Evolutionary conservation across 768 basidiomycete genomes (phyloP), one percentile per base, ranked within the genome.

Genomic region (Leccinum subgranulosum): DNA sequence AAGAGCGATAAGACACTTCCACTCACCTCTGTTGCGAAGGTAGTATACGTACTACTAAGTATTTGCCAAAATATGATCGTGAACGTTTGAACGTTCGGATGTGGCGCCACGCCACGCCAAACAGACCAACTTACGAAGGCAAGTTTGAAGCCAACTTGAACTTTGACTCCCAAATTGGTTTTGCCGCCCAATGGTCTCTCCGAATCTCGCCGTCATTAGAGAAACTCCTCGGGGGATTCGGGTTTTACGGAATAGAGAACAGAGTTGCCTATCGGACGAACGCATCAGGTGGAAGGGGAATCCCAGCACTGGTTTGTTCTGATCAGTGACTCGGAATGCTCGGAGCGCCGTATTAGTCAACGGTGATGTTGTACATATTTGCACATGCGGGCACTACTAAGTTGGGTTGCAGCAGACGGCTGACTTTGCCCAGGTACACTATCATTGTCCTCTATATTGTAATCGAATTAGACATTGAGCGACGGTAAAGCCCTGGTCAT

Each of bases 91-190:
- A n/a, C n/a, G 10, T 25, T 45, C 23, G 6, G 33, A 25, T 21
- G 12, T 46, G 3, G 12, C 7, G 3, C 10, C 11, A 15, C 23
- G 23, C 23, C 45, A 25, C 45, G 34, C 14, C 19, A 46, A 21
- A 23, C 6, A 34, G n/a, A n/a, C n/a, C 4, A n/a, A 19, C 33
- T 1, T 48, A 19, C 46, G 64, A 47, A 25, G 64, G 51, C 9
- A 23, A 7, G 29, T 55, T 65, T 1, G 49, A 55, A 15, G 43
- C 48, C 45, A 65, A 47, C n/a, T n/a, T n/a, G n/a, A n/a, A n/a
- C n/a, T n/a, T n/a, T 0, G 64, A 65, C 3, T 62, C 54, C 64
- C 64, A 65, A 12, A 65, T 6, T 1, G 60, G 55, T 46, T 55
- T 62, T 5, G 64, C 64, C 2, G 23, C 47, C 29, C 48, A 53